Evolutionary conservation across 2,329 filamentous ascomycete species (phyloP), one percentile per base, ranked within the genome.

Genomic region (Paecilomyces formosus): DNA sequence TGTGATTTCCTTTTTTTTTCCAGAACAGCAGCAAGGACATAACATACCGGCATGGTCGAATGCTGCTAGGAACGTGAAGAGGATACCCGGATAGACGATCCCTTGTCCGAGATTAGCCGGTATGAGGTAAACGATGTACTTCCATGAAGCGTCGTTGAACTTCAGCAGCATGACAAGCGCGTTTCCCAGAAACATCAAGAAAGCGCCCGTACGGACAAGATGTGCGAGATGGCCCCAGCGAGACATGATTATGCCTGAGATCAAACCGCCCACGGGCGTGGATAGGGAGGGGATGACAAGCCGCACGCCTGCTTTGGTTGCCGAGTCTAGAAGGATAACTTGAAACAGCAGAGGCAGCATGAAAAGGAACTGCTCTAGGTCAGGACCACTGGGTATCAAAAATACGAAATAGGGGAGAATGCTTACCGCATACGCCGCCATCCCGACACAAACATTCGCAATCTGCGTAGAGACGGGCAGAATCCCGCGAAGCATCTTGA

Each of bases 31-130:
- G 1, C 7, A n/a, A 3, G 7, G 35, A 18, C 18, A 15, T 3
- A 9, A 21, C 39, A 3, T 18, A 85, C 84, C 81, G 33, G 79
- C 74, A 63, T 87, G 85, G 9, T 84, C 82, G 63, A 87, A 87
- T 0, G 83, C 82, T 3, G 85, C 83, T 2, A 88, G 71, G 15
- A 83, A 84, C 0, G 83, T 86, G 63, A 87, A 88, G 1, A 87
- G 69, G 21, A 85, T 70, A 0, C 72, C 73, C 0, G 77, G 77
- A 60, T 79, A 79, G 1, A 77, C 73, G 57, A 79, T 78, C 0
- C 77, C 77, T 61, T 80, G 77, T 0, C 78, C 77, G 0, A 80
- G 65, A 57, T 77, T 79, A 5, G 77, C 76, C 0, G 77, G 77
- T 39, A 79, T 74, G 13, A 79, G 71, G 60, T 72, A 79, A 1